Percentiles rank a stretch among this genome's conserved stretches.
phyloP scores from a whole-genome alignment of 2,329 filamentous ascomycete genomes.

The Penicillium sp. region DNA sequence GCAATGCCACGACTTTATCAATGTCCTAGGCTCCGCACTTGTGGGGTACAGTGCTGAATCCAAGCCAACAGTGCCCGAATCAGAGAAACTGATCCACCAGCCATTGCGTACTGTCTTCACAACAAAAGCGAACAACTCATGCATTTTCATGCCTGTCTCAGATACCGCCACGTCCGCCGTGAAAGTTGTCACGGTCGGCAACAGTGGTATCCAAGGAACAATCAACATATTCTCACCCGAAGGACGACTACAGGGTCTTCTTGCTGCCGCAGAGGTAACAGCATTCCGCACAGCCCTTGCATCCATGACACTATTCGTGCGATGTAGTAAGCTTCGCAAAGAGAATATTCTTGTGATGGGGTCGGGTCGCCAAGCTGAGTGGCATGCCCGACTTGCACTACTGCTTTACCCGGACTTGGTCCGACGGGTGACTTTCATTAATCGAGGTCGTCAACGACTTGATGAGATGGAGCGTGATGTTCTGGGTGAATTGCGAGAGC shows the following conservation, averaged over 20 bases:
- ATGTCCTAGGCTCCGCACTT: slow-evolving; percentile 37
- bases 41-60: slow-evolving; percentile 30
- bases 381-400: slow-evolving; percentile 51
- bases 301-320: slow-evolving; percentile 65
- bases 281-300: slow-evolving; percentile 78
- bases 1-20: slow-evolving; percentile 39
- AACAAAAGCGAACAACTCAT: slow-evolving; percentile 52
- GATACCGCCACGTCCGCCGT: slow-evolving; percentile 65
- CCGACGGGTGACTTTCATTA: slow-evolving; percentile 75
- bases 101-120: slow-evolving; percentile 44
- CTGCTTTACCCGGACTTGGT: slow-evolving; percentile 49
- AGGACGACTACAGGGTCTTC: slow-evolving; percentile 65
- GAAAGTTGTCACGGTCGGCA: slow-evolving; percentile 66
- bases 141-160: slow-evolving; percentile 73
- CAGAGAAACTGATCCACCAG: slow-evolving; percentile 41
- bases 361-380: slow-evolving; percentile 52
- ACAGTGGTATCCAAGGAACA: slow-evolving; percentile 59
- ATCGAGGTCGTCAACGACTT: slow-evolving; percentile 65
- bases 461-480: slow-evolving; percentile 37
- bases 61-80: slow-evolving; percentile 24
- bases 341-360: slow-evolving; percentile 50
- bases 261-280: slow-evolving; percentile 74
- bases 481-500: slow-evolving; percentile 33
- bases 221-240: slow-evolving; percentile 67
- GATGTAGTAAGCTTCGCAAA: slow-evolving; percentile 32